phyloP scores from a whole-genome alignment of 2,329 filamentous ascomycete species.

The Cercospora sojina region DNA sequence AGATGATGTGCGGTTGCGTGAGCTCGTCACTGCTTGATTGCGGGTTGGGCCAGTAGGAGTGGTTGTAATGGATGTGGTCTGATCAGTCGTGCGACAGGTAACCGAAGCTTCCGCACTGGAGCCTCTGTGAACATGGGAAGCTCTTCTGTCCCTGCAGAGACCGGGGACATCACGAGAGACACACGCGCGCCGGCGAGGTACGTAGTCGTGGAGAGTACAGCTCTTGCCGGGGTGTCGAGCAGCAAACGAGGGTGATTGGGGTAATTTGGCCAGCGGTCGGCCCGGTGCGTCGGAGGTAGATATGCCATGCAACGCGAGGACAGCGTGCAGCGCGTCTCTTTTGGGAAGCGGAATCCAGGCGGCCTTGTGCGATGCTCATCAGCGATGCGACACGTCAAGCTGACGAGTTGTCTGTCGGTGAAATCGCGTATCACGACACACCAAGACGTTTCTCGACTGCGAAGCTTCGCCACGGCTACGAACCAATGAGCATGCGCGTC shows the following conservation, averaged over 20 bases:
- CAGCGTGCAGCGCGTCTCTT: not conserved
- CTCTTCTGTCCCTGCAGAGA: constrained; percentile 13
- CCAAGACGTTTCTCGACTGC: not conserved
- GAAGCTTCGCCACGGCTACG: not conserved
- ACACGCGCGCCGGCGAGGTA: not conserved
- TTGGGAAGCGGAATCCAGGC: constrained; percentile 8
- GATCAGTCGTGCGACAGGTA: constrained; percentile 7
- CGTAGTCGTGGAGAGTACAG: constrained; percentile 3
- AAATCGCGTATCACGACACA: constrained; percentile 12
- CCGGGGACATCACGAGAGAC: constrained; percentile 12
- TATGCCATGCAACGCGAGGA: not conserved
- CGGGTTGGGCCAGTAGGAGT: not conserved
- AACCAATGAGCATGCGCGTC: not conserved
- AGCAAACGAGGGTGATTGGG: constrained; percentile 1
- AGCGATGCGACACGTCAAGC: not conserved
- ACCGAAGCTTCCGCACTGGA: constrained; percentile 5
- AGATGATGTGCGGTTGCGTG: not conserved
- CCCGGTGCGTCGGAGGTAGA: constrained; percentile 13
- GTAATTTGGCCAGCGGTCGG: not conserved
- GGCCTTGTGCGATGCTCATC: not conserved
- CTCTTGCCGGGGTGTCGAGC: not conserved
- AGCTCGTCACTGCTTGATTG: constrained; percentile 1
- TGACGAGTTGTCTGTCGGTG: constrained; percentile 12
- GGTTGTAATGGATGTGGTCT: constrained; percentile 7
- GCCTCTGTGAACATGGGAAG: not conserved